Evolutionary conservation across 1,284 basidiomycete genomes (phyloP).

Genomic region (Cutaneotrichosporon sp.): DNA sequence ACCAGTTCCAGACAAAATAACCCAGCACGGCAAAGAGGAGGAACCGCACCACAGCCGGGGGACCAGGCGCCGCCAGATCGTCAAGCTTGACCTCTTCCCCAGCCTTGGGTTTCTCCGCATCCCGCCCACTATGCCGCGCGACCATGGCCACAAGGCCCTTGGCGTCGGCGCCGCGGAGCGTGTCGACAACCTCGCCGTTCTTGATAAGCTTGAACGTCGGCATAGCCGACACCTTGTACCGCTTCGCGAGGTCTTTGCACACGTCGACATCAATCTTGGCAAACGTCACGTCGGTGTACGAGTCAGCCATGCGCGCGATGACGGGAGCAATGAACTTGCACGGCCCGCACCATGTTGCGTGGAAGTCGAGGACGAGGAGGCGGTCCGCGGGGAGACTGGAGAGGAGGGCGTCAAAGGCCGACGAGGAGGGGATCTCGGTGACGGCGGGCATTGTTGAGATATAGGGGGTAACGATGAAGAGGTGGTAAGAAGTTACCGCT

Average conservation of each 20-base stretch:
- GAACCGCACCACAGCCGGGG: neutral
- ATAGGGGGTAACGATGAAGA: neutral
- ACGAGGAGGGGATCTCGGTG: conserved; percentile 1
- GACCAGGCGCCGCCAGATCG: neutral
- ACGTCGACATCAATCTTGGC: conserved; percentile 51
- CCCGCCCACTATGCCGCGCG: neutral
- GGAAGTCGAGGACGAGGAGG: conserved; percentile 41
- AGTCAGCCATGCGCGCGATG: conserved; percentile 34
- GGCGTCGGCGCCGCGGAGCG: conserved; percentile 45
- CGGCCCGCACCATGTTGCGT: conserved; percentile 44
- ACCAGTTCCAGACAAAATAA: neutral
- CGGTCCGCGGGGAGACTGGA: conserved; percentile 29
- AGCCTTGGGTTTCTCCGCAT: neutral
- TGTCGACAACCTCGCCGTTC: conserved; percentile 44
- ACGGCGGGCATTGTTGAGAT: neutral
- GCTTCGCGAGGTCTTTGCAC: conserved; percentile 43
- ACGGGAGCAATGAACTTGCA: conserved; percentile 48
- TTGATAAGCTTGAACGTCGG: conserved; percentile 53
- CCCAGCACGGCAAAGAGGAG: neutral
- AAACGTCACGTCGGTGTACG: conserved; percentile 19
- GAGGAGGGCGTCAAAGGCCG: conserved; percentile 42
- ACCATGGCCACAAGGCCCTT: conserved; percentile 28
- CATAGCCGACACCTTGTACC: conserved; percentile 50
- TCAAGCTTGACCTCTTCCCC: conserved; percentile 5
- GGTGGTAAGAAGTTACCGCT: neutral